Evolutionary conservation across 208 protist species (phyloP).

Genomic region (Leishmania gerbilli): DNA sequence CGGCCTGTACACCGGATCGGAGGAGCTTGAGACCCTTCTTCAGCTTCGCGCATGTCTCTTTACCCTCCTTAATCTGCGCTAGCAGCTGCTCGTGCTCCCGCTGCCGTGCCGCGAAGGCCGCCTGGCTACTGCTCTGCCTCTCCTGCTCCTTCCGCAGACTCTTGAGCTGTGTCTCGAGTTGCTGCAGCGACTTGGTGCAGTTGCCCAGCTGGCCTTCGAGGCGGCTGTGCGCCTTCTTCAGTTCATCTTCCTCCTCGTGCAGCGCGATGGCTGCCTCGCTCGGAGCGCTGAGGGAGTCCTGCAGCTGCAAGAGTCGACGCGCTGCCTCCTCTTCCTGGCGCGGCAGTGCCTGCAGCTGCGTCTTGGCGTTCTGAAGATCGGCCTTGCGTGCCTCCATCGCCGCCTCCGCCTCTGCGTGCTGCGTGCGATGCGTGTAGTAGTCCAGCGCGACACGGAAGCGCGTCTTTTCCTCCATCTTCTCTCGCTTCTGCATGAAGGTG

Average conservation of each 20-base stretch:
- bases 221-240: constrained; percentile 55
- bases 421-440: constrained; percentile 51
- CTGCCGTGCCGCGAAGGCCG: constrained; percentile 47
- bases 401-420: constrained; percentile 32
- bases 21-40: constrained; percentile 73
- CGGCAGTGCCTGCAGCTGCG: constrained; percentile 54
- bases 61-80: constrained; percentile 49
- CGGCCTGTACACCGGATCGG: constrained; percentile 77
- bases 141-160: constrained; percentile 58
- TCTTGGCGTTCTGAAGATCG: constrained; percentile 40
- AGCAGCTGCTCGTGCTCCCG: constrained; percentile 47
- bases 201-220: constrained; percentile 49
- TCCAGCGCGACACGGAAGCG: constrained; percentile 76
- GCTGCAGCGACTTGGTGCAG: constrained; percentile 43
- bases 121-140: constrained; percentile 39
- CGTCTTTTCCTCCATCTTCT: constrained; percentile 74
- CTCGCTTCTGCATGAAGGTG: constrained; percentile 60
- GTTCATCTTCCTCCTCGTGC: constrained; percentile 65
- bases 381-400: constrained; percentile 5
- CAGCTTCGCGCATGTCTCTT: constrained; percentile 59
- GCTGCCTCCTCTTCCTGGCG: constrained; percentile 57
- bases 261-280: constrained; percentile 60
- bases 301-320: constrained; percentile 57
- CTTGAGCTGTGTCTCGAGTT: constrained; percentile 52
- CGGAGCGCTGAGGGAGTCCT: constrained; percentile 49